Evolutionary conservation across 2,329 filamentous ascomycete species (phyloP), one percentile per base, ranked within the genome.

Genomic region (Xylaria sp.): DNA sequence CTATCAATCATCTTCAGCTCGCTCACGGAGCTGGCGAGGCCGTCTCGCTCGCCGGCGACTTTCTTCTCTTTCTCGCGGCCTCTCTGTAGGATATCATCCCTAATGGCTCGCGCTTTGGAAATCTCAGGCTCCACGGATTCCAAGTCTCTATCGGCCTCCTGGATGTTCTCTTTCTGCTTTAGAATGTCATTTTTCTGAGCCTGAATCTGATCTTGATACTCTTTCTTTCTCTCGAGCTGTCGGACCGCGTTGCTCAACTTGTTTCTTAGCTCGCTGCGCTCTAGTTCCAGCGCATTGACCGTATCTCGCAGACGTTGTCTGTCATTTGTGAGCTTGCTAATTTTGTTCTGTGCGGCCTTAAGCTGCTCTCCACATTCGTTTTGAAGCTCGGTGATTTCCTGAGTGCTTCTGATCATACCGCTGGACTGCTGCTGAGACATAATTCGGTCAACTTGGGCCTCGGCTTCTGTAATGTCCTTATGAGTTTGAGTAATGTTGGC

Each of bases 361-460:
- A 89, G 85, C 76, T 92, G 89, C 68, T 94, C 92, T 23, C 86
- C 87, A 64, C 90, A 85, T 20, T 83, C 81, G 56, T 89, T 88
- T 69, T 94, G 88, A 56, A 94, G 88, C 61, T 92, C 90, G 73
- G 96, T 92, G 61, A 98, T 94, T 72, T 96, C 92, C 62, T 97
- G 92, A 7, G 93, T 86, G 34, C 92, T 92, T 69, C 93, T 89
- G 15, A 88, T 86, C 10, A 85, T 79, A 13, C 87, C 87, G 30
- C 86, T 84, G 15, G 90, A 87, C 75, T 91, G 89, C 76, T 97
- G 92, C 72, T 94, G 93, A 9, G 89, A 89, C 66, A 88, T 85
- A 58, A 97, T 87, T 62, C 92, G 89, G 64, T 91, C 85, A 58
- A 97, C 91, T 77, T 97, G 91, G 45, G 82, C 81, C 74, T 92